Evolutionary conservation across 192 early-diverging fungal genomes (phyloP), one percentile per base, ranked within the genome.

Genomic region (Coemansia sp.): DNA sequence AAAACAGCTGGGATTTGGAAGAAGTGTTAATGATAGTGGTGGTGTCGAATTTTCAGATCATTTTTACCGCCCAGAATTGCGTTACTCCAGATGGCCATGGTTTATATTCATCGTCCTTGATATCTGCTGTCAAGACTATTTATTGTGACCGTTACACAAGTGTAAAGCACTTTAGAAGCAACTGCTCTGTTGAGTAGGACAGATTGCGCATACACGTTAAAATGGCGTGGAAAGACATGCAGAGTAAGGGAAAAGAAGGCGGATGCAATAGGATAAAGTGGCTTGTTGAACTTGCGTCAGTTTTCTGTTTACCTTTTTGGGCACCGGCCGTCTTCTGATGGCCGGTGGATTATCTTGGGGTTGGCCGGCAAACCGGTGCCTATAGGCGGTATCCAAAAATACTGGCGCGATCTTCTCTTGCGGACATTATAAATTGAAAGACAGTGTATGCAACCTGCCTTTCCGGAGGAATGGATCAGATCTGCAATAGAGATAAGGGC

Each of bases 301-400:
- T 52, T 63, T 42, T 56, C 31, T 49, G 21, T 28, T 53, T 28
- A 16, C 26, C 8, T 53, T 53, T 53, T 53, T 53, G 51, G 48
- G n/a, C 48, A 25, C 23, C 23, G 48, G 15, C 12, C n/a, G 23
- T 49, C 48, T 7, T 7, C n/a, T n/a, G n/a, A 49, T 49, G 48
- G 48, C 48, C 48, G 48, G 48, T 18, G 48, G 20, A 49, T n/a
- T 2, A n/a, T 9, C 48, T 49, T 49, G 48, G 48, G 48, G 48
- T n/a, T n/a, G 48, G 48, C 48, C 48, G 48, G n/a, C 20, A 49
- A 49, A 49, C 23, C 7, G 1, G 23, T 8, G 20, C 18, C 48
- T n/a, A 49, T 7, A n/a, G 18, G 48, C 48, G 7, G 51, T 21
- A 53, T 26, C 51, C 51, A 53, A 53, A 29, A 29, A 53, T 12